phyloP scores from a whole-genome alignment of 1,284 basidiomycete genomes.

The Dichomitus squalens region DNA sequence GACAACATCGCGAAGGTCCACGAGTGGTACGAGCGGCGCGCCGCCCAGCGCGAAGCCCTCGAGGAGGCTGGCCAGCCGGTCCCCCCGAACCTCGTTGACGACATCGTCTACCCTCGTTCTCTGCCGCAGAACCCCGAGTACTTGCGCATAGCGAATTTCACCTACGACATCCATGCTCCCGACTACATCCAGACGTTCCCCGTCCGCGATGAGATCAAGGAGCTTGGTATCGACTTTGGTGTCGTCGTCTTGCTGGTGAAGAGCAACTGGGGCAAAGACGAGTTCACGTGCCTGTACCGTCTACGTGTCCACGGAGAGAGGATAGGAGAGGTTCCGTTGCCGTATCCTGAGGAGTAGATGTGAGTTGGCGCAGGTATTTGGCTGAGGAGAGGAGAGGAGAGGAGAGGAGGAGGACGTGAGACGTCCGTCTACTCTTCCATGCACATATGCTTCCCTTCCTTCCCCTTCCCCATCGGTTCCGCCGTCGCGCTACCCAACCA shows the following conservation, averaged over 20 bases:
- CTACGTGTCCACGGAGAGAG: conserved; percentile 73
- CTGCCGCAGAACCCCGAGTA: conserved; percentile 60
- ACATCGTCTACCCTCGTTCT: conserved; percentile 48
- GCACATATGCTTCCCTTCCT: conserved; percentile 10
- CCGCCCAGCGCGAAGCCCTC: conserved; percentile 37
- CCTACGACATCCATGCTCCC: conserved; percentile 73
- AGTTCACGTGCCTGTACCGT: conserved; percentile 91
- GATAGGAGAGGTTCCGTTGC: conserved; percentile 31
- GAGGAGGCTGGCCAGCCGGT: conserved; percentile 35
- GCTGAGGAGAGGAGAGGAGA: not conserved
- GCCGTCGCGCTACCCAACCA: not conserved
- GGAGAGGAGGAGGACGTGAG: conserved; percentile 6
- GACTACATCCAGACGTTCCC: conserved; percentile 88
- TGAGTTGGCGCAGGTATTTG: not conserved
- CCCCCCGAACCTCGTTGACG: conserved; percentile 34
- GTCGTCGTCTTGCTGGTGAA: conserved; percentile 78
- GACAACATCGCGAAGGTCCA: conserved; percentile 67
- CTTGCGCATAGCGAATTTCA: conserved; percentile 77
- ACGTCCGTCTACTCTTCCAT: conserved; percentile 2
- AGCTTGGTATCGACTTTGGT: conserved; percentile 77
- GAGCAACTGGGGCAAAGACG: conserved; percentile 85
- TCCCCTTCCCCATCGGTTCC: not conserved
- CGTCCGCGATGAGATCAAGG: conserved; percentile 64
- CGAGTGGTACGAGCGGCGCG: conserved; percentile 44
- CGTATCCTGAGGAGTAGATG: conserved; percentile 28